Evolutionary conservation across 208 protist genomes (phyloP).

Genomic region (Leishmania amazonensis): DNA sequence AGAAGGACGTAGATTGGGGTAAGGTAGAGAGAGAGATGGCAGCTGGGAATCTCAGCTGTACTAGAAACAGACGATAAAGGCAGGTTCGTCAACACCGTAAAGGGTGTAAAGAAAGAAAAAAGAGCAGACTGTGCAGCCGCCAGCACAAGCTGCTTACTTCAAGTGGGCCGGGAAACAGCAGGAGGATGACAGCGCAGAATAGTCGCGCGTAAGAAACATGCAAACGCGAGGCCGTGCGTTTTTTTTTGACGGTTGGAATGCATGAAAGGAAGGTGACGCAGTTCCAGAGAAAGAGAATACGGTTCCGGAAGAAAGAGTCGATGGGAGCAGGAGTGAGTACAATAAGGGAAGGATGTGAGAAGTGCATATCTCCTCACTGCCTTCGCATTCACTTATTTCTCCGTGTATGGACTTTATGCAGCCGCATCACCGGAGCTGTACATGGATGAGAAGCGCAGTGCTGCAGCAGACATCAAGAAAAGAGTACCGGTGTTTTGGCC

Average conservation of each 20-base stretch:
- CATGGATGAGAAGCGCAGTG: not conserved
- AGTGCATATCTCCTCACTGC: not conserved
- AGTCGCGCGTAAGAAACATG: not conserved
- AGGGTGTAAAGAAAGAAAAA: not conserved
- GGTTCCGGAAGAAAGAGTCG: not conserved
- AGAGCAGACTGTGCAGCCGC: constrained; percentile 12
- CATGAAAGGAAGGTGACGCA: not conserved
- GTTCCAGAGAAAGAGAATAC: not conserved
- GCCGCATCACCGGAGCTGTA: not conserved
- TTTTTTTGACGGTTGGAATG: not conserved
- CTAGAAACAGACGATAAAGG: not conserved
- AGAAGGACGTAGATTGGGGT: not conserved
- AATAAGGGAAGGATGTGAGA: not conserved
- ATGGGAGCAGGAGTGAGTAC: not conserved
- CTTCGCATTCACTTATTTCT: not conserved
- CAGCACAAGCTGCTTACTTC: not conserved
- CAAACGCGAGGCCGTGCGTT: not conserved
- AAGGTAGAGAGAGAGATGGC: not conserved
- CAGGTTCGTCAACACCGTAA: not conserved
- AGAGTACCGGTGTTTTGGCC: not conserved
- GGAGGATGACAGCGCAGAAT: not conserved
- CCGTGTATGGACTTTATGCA: not conserved
- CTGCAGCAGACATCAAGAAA: not conserved
- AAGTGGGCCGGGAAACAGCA: not conserved
- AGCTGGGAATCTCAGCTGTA: not conserved